Evolutionary conservation across 805 yeast species (phyloP).

Genomic region (Saturnispora ahearnii): DNA sequence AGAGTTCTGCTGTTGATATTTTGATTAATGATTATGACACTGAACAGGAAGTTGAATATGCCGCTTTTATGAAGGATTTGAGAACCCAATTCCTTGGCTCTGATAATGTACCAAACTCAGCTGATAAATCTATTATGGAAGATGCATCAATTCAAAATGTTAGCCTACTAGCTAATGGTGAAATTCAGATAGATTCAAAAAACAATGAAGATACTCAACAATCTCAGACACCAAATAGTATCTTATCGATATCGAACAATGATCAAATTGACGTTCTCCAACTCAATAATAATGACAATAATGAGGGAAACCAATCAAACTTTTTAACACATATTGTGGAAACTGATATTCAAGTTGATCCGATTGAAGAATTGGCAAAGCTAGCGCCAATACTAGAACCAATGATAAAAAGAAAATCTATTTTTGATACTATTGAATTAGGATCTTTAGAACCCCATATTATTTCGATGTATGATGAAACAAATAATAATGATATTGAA

Average conservation of each 20-base stretch:
- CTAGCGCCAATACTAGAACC: neutral
- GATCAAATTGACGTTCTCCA: neutral
- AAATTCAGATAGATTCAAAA: neutral
- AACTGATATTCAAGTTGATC: neutral
- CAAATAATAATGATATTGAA: neutral
- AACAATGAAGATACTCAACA: neutral
- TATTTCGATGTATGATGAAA: conserved; percentile 3
- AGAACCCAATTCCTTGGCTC: conserved; percentile 19
- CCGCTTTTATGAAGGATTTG: conserved; percentile 38
- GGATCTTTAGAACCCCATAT: conserved; percentile 8
- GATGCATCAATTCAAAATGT: neutral
- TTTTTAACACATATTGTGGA: neutral
- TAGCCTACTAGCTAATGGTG: neutral
- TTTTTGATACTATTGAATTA: conserved; percentile 10
- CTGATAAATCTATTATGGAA: neutral
- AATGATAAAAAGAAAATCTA: neutral
- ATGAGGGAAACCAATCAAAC: neutral
- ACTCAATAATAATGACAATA: neutral
- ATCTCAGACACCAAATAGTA: neutral
- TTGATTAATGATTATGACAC: conserved; percentile 37
- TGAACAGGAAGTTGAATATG: conserved; percentile 38
- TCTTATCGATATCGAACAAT: neutral
- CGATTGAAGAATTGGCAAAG: conserved; percentile 1
- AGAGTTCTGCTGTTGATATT: conserved; percentile 4
- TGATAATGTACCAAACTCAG: neutral